phyloP scores from a whole-genome alignment of 1,284 basidiomycete species.

The Trichosporon sp. region DNA sequence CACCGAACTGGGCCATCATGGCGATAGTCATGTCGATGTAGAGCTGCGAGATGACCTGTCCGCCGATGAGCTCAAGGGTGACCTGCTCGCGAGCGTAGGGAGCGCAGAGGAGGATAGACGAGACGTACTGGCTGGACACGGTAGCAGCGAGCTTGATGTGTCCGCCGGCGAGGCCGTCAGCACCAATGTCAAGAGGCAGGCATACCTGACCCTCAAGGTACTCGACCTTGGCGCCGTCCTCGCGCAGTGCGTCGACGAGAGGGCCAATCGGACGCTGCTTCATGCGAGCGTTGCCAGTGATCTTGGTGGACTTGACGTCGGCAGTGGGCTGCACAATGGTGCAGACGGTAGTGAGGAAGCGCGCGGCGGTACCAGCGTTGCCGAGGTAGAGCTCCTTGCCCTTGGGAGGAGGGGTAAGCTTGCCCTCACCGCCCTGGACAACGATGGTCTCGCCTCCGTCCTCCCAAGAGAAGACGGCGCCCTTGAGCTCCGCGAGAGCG shows the following conservation, averaged over 20 bases:
- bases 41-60: constrained; percentile 94
- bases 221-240: constrained; percentile 77
- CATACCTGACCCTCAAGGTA: constrained; percentile 82
- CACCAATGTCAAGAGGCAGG: constrained; percentile 82
- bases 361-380: constrained; percentile 96
- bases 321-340: constrained; percentile 68
- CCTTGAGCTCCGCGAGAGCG: constrained; percentile 83
- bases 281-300: constrained; percentile 98
- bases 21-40: constrained; percentile 99
- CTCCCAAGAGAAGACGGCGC: constrained; percentile 87
- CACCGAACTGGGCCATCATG: constrained; percentile 95
- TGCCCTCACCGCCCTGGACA: constrained; percentile 82
- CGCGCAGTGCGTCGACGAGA: constrained; percentile 85
- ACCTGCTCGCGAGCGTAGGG: constrained; percentile 85
- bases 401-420: constrained; percentile 72
- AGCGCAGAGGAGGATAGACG: constrained; percentile 91
- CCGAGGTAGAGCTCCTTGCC: constrained; percentile 92
- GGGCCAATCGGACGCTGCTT: constrained; percentile 94
- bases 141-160: constrained; percentile 86
- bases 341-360: constrained; percentile 96
- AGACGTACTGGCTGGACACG: constrained; percentile 98
- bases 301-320: constrained; percentile 64
- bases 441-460: constrained; percentile 91
- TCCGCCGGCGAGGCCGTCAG: constrained; percentile 81
- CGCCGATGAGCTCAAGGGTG: constrained; percentile 85